Conservation (phyloP, 176 grass and related monocot genomes). For the Pharus latifolius region DNA sequence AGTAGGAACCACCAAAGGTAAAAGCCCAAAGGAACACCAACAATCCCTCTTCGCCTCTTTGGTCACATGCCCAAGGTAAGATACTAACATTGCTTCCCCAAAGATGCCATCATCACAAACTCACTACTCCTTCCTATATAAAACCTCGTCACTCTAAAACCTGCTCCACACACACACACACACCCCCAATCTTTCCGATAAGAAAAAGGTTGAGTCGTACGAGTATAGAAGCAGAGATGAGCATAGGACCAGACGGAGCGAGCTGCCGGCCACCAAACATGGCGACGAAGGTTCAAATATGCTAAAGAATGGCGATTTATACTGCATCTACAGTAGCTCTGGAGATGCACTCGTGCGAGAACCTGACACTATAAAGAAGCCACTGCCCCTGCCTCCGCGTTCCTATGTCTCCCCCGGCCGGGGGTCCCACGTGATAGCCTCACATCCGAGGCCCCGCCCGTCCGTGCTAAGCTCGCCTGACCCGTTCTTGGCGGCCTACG, state of each 20-base stretch:
- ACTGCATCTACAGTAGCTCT: no score
- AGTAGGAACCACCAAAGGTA: neutral
- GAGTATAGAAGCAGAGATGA: neutral
- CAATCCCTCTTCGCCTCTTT: conserved; percentile 15
- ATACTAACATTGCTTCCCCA: neutral
- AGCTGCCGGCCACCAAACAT: no score
- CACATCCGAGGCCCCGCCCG: neutral
- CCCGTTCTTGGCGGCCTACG: conserved; percentile 42
- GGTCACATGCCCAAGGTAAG: conserved; percentile 18
- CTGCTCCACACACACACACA: no score
- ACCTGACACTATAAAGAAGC: neutral
- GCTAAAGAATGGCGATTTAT: no score
- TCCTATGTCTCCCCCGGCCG: no score
- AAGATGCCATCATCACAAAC: neutral
- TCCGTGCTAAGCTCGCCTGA: conserved; percentile 1
- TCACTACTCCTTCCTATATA: neutral
- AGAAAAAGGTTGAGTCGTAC: neutral
- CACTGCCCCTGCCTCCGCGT: conserved; percentile 17
- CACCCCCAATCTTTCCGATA: no score
- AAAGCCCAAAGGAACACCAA: conserved; percentile 40
- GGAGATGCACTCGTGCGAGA: neutral
- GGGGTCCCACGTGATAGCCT: neutral
- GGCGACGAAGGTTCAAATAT: no score
- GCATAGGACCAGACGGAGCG: no score
- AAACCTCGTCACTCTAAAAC: neutral